These are phyloP conservation scores for Dentipellis fragilis DNA, from an alignment of 768 basidiomycete genomes.

Conservation along the genomic window DNA sequence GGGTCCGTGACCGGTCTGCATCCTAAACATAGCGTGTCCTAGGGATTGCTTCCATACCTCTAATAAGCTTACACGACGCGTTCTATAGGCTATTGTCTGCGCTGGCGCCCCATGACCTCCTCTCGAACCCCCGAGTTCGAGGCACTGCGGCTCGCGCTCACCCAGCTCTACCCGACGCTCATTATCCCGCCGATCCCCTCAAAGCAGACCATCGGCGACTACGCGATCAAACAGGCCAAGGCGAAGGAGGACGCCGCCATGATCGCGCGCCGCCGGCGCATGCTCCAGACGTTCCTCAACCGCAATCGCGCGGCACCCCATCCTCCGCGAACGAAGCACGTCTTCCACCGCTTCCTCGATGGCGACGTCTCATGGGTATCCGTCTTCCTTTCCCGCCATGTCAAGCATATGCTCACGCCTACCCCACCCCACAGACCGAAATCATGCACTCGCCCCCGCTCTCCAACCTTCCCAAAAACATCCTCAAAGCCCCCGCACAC, in stretches of 20 bases:
- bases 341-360: slow-evolving; percentile 93
- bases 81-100: no score
- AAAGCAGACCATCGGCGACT: slow-evolving; percentile 91
- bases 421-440: slow-evolving; percentile 49
- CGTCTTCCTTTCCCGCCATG: slow-evolving; percentile 1
- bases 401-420: not conserved
- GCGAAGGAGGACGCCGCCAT: slow-evolving; percentile 93
- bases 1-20: no score
- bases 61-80: no score
- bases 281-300: slow-evolving; percentile 93
- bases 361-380: slow-evolving; percentile 93
- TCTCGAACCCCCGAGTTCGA: slow-evolving; percentile 99
- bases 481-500: slow-evolving; percentile 89
- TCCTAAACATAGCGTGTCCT: no score
- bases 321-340: slow-evolving; percentile 87
- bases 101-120: no score
- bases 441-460: slow-evolving; percentile 89
- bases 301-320: slow-evolving; percentile 83
- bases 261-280: slow-evolving; percentile 86
- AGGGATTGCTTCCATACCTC: no score
- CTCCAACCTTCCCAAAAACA: slow-evolving; percentile 88
- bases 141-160: slow-evolving; percentile 73
- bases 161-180: slow-evolving; percentile 86
- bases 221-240: slow-evolving; percentile 93
- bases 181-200: slow-evolving; percentile 98